Conservation (phyloP, 257 asterid genomes). For the Nicotiana attenuata region DNA sequence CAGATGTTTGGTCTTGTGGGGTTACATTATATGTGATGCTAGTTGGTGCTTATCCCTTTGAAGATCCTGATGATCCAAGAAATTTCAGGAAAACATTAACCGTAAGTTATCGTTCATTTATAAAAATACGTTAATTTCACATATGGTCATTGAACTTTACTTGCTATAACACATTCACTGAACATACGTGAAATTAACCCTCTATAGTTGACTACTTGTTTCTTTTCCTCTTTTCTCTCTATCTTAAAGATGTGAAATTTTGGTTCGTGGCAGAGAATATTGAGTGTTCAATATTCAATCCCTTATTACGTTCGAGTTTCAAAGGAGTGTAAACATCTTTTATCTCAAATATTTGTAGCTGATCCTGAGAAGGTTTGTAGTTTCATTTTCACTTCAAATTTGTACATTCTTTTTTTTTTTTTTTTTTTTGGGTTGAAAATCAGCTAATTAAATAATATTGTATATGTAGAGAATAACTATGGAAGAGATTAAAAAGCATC, state of each 20-base stretch:
- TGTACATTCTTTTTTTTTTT: too few relatives aligned
- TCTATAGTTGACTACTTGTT: too few relatives aligned
- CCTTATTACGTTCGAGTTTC: constrained; percentile 80
- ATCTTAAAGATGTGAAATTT: too few relatives aligned
- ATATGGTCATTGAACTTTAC: too few relatives aligned
- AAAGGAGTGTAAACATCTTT: constrained; percentile 67
- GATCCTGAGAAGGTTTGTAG: constrained; percentile 67
- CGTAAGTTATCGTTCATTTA: constrained; percentile 32
- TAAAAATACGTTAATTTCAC: background rate
- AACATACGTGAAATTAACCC: too few relatives aligned
- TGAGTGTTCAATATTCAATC: constrained; percentile 80
- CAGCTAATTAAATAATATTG: background rate
- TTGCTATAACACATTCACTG: too few relatives aligned
- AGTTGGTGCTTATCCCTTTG: constrained; percentile 93
- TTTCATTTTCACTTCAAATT: background rate
- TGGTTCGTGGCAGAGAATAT: constrained; percentile 53
- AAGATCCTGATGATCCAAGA: constrained; percentile 86
- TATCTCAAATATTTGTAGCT: constrained; percentile 71
- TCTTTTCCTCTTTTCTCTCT: too few relatives aligned
- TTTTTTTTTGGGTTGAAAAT: background rate
- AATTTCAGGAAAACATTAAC: constrained; percentile 79
- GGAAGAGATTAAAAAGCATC: constrained; percentile 65
- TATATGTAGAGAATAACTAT: constrained; percentile 67
- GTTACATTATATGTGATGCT: constrained; percentile 90
- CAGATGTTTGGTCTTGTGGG: constrained; percentile 99